Evolutionary conservation across 2,329 filamentous ascomycete species (phyloP).

Genomic region (Trichoderma breve): DNA sequence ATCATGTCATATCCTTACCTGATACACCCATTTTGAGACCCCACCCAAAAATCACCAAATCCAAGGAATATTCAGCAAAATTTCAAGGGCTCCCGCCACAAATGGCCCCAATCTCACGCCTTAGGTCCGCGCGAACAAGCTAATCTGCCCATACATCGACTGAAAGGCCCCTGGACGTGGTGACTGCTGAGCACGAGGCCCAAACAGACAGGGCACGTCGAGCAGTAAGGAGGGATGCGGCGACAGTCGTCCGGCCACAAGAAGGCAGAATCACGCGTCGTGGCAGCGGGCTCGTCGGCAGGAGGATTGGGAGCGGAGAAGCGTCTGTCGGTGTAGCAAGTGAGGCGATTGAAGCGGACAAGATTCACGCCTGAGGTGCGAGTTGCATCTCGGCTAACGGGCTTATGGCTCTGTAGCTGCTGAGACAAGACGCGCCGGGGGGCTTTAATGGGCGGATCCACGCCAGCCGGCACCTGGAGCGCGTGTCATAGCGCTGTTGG

Average conservation of each 20-base stretch:
- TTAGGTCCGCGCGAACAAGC: background rate
- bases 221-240: background rate
- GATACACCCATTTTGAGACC: conserved; percentile 37
- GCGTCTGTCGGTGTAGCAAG: conserved; percentile 4
- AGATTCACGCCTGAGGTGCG: background rate
- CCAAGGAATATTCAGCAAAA: background rate
- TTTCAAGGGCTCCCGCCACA: background rate
- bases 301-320: background rate
- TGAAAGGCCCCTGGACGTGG: background rate
- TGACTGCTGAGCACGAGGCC: conserved; percentile 15
- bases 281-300: background rate
- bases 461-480: conserved; percentile 3
- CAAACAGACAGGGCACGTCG: conserved; percentile 10
- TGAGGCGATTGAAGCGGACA: background rate
- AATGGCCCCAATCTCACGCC: background rate
- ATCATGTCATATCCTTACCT: conserved; percentile 27
- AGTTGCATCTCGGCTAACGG: conserved; percentile 14
- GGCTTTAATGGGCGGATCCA: conserved; percentile 14
- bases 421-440: conserved; percentile 14
- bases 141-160: background rate
- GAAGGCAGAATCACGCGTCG: conserved; percentile 3
- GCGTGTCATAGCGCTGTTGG: conserved; percentile 17
- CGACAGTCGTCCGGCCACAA: background rate
- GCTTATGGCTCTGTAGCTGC: background rate
- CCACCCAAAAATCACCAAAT: background rate